phyloP scores from a whole-genome alignment of 2,329 filamentous ascomycete genomes.

The Colletotrichum godetiae region DNA sequence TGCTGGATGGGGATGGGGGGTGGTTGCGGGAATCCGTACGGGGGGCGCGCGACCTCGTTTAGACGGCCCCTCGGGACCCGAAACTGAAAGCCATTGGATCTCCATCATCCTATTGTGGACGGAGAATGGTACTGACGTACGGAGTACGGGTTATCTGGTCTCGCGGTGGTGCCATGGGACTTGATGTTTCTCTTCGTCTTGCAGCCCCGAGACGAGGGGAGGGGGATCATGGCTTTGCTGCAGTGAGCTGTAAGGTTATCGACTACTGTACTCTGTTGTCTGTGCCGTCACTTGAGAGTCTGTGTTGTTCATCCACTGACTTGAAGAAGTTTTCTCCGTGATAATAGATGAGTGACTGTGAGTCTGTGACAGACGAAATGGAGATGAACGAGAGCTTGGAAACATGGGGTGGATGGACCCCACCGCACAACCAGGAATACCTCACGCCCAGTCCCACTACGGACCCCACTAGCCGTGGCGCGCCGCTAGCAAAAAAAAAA shows the following conservation, averaged over 20 bases:
- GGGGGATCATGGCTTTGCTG: neutral
- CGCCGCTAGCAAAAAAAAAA: neutral
- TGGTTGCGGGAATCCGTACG: too few species aligned
- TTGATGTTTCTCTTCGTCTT: neutral
- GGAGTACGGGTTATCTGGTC: too few species aligned
- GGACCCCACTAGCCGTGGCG: slow-evolving; percentile 8
- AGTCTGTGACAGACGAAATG: neutral
- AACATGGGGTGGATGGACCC: neutral
- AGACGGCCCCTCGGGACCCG: slow-evolving; percentile 10
- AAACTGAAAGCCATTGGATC: neutral
- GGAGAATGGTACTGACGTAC: neutral
- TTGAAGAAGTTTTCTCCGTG: neutral
- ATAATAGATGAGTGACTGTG: neutral
- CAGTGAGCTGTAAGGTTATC: neutral
- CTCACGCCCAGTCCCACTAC: neutral
- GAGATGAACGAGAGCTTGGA: neutral
- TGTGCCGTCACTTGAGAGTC: neutral
- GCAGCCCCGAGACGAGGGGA: neutral
- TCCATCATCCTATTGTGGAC: neutral
- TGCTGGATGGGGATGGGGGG: slow-evolving; percentile 1
- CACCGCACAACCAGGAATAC: neutral
- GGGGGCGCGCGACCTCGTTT: slow-evolving; percentile 8
- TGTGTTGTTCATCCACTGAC: neutral
- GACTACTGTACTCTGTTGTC: neutral
- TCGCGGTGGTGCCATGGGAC: neutral